Base-by-base conservation (phyloP, 2,329 filamentous ascomycete species). In the Whalleya microplaca region DNA sequence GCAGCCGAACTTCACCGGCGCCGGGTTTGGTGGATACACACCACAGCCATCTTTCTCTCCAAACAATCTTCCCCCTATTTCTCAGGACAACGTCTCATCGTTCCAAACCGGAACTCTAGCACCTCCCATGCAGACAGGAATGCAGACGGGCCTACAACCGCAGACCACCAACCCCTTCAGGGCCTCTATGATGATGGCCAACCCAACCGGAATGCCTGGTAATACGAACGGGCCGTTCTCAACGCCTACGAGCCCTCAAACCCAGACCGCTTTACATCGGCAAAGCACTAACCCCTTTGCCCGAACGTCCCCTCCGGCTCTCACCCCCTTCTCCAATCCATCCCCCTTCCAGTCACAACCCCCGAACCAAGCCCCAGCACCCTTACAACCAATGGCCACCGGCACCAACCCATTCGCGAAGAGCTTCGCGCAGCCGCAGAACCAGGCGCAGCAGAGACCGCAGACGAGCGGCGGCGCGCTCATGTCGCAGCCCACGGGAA, bases 121-220 rank as follows among this genome's bases (percentile, higher is more conserved):
- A 63, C 53, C 72, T 73, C 71, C 70, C 40, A 68, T 71, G 65
- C 70, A 72, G 71, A 66, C 78, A 66, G 68, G 69, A 41, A 59
- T 66, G 52, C 64, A 67, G 72, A 64, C 78, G 66, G 67, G 69
- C 48, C 68, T 80, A 60, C 74, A 78, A 67, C 78, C 73, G 21
- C 84, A 87, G 66, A 86, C 80, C 20, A 96, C 92, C 7, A 99
- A 99, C 71, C 95, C 95, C 0, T 99, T 99, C 84, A 84, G 95
- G 42, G 89, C 92, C 70, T 97, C 94, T 1, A 94, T 94, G 87
- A 79, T 96, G 76, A 80, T 82, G 78, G 77, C 72, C 58, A 79
- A 82, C 68, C 75, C 76, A 19, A 84, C 85, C 7, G 82, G 82
- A 45, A 71, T 77, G 63, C 65, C 73, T 42, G 32, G 9, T 27